Conservation (phyloP, 2,329 filamentous ascomycete genomes). For the Ophioceras dolichostomum region DNA sequence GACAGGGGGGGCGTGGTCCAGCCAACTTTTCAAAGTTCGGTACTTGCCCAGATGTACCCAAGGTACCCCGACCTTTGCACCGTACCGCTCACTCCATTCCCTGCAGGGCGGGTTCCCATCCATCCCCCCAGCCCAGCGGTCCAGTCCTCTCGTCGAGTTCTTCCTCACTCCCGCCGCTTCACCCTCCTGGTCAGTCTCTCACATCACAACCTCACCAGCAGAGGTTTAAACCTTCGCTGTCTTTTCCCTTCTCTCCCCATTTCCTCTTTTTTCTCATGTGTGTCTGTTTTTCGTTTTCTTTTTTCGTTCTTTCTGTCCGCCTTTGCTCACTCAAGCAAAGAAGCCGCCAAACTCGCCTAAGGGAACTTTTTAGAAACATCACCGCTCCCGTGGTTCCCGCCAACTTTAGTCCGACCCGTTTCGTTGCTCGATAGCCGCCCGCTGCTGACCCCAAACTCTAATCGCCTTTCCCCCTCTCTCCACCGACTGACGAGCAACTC, state of each 20-base stretch:
- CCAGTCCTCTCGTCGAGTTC: neutral
- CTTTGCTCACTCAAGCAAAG: neutral
- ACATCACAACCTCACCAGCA: neutral
- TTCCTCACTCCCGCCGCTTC: neutral
- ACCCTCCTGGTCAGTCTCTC: neutral
- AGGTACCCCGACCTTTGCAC: neutral
- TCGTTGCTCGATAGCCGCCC: neutral
- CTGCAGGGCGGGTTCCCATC: neutral
- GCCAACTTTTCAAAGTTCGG: constrained; percentile 1
- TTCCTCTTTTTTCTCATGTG: neutral
- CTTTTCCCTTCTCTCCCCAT: neutral
- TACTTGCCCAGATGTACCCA: neutral
- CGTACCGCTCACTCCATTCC: constrained; percentile 1
- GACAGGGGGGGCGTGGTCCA: neutral
- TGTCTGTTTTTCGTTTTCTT: neutral
- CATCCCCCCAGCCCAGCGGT: neutral
- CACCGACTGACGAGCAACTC: no score
- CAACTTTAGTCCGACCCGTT: no score
- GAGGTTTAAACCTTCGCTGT: neutral
- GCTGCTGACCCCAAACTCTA: neutral
- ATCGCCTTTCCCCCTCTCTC: neutral
- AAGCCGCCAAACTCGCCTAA: no score
- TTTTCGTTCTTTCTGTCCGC: neutral
- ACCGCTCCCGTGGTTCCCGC: no score
- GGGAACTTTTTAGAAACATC: no score